Conservation (phyloP, 2,329 filamentous ascomycete species). For the Aureobasidium sp. region DNA sequence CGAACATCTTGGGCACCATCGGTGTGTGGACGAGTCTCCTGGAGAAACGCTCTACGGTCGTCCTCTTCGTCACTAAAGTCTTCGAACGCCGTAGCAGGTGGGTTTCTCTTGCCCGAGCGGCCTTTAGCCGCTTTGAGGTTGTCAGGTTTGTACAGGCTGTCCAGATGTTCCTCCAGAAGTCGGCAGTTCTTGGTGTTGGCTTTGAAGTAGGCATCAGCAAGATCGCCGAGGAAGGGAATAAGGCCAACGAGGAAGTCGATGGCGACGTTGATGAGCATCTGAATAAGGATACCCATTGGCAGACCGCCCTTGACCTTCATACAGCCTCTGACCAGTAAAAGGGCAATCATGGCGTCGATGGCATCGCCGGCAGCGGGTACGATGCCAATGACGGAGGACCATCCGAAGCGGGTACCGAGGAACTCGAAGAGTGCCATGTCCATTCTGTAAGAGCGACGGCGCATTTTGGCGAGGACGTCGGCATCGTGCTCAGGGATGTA, state of each 20-base stretch:
- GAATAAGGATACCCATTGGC: conserved; percentile 48
- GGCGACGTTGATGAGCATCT: conserved; percentile 74
- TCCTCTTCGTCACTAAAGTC: conserved; percentile 15
- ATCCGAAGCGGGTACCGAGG: conserved; percentile 77
- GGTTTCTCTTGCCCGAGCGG: conserved; percentile 27
- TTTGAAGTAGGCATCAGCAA: conserved; percentile 63
- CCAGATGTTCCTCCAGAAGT: conserved; percentile 58
- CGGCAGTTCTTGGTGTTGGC: conserved; percentile 71
- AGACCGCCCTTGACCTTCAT: conserved; percentile 66
- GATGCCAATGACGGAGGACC: conserved; percentile 77
- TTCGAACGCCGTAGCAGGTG: conserved; percentile 25
- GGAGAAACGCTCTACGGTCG: conserved; percentile 15
- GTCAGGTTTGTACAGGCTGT: conserved; percentile 54
- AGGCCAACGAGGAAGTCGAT: conserved; percentile 68
- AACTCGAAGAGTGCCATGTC: conserved; percentile 79
- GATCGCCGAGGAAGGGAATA: conserved; percentile 66
- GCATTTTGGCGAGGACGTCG: conserved; percentile 75
- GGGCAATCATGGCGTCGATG: conserved; percentile 62
- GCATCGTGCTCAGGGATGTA: conserved; percentile 82
- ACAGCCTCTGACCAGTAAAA: conserved; percentile 67
- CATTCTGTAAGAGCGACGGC: conserved; percentile 73
- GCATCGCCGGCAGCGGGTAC: conserved; percentile 74
- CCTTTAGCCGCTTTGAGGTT: conserved; percentile 7
- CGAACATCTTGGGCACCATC: conserved; percentile 5
- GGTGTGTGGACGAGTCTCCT: not conserved